A percentile compares a stretch with the other conserved stretches of the same genome.
Conservation (phyloP, 2,329 filamentous ascomycete genomes). For the Talaromyces rugulosus region DNA sequence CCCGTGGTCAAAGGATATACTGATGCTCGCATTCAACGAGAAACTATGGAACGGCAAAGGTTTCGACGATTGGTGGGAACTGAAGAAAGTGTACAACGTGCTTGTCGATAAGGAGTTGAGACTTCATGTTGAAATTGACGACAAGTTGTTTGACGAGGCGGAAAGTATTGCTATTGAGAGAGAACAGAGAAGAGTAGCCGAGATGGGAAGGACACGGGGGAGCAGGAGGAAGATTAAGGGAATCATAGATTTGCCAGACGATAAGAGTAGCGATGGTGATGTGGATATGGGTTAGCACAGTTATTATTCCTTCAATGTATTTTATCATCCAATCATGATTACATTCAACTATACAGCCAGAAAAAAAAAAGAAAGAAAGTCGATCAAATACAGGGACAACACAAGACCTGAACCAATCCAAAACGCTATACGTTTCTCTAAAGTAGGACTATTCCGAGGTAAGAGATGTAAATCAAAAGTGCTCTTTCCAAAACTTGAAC, state of each 20-base stretch:
- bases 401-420: not conserved
- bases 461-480: constrained; percentile 45
- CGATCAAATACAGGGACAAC: too few relatives aligned
- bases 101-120: constrained; percentile 60
- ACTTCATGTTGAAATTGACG: constrained; percentile 53
- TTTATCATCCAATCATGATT: not conserved
- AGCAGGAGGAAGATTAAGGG: not conserved
- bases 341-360: not conserved
- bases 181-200: not conserved
- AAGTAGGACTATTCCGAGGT: constrained; percentile 2
- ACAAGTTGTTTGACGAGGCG: constrained; percentile 31
- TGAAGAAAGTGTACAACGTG: constrained; percentile 52
- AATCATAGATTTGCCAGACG: constrained; percentile 28
- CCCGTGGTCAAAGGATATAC: constrained; percentile 61
- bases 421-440: not conserved
- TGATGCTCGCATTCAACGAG: constrained; percentile 51
- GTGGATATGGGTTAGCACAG: not conserved
- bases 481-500: constrained; percentile 99
- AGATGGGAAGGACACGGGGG: not conserved
- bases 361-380: not conserved
- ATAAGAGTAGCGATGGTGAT: constrained; percentile 24
- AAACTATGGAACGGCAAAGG: constrained; percentile 19
- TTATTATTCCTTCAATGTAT: constrained; percentile 9
- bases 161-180: constrained; percentile 16
- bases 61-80: constrained; percentile 42